Evolutionary conservation across 345 rosid species (phyloP).

Genomic region (Gynandropsis gynandra): DNA sequence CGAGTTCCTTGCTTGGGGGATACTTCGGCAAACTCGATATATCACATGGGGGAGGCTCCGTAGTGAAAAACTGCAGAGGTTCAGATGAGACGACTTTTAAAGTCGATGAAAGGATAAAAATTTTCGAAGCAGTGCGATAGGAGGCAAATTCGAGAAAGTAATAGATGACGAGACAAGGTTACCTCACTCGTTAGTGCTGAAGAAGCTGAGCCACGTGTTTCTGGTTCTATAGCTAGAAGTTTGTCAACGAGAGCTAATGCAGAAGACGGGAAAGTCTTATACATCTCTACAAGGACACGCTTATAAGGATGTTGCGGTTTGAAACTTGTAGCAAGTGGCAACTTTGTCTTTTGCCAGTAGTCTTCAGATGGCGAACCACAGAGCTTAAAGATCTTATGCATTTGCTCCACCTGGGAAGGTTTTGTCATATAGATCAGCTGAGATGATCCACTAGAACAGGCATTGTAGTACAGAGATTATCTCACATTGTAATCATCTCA

Average conservation of each 20-base stretch:
- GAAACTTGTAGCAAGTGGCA: constrained; percentile 68
- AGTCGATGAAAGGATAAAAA: too few species aligned
- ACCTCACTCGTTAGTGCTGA: constrained; percentile 62
- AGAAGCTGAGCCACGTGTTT: constrained; percentile 52
- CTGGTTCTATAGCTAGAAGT: constrained; percentile 66
- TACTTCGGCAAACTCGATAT: constrained; percentile 63
- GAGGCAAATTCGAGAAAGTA: constrained; percentile 5
- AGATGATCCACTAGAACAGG: neutral
- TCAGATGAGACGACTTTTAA: too few species aligned
- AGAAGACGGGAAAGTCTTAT: constrained; percentile 44
- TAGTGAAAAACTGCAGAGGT: constrained; percentile 47
- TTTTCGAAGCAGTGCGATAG: neutral
- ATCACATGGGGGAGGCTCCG: constrained; percentile 57
- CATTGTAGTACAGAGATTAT: neutral
- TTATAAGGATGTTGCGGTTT: constrained; percentile 62
- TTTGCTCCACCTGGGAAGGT: constrained; percentile 72
- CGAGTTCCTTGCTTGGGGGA: constrained; percentile 79
- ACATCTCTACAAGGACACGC: constrained; percentile 48
- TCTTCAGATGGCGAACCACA: constrained; percentile 84
- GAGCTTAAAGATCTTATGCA: constrained; percentile 93
- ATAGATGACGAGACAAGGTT: constrained; percentile 2
- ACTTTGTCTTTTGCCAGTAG: constrained; percentile 63
- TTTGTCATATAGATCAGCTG: neutral
- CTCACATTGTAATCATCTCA: constrained; percentile 21
- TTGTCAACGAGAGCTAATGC: constrained; percentile 55